Base-by-base conservation (phyloP, 352 stramenopile species). In the Phytopythium boreale region DNA sequence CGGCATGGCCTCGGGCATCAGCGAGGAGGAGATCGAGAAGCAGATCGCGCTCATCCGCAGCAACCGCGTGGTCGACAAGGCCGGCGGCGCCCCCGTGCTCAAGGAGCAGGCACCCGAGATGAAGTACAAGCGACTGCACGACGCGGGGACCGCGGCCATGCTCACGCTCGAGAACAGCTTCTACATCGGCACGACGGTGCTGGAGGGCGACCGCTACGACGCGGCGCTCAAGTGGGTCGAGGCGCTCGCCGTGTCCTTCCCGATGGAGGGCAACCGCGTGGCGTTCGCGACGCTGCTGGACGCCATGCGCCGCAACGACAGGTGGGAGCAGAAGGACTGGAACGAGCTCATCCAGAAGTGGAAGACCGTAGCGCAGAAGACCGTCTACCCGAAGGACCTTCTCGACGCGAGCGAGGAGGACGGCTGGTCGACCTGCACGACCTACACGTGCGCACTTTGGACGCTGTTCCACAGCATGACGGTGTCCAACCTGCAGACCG, bases 371-470 rank as follows among this genome's bases (percentile, higher is more conserved):
- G 69, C 72, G 7, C 71, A 68, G 31, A 62, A 66, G 15, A 79
- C 67, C 26, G 89, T 80, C 10, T 91, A 88, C 70, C 86, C 86
- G 0, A 72, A 69, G 37, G 79, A 84, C 46, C 74, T 95, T 41
- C 83, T 95, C 39, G 59, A 69, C 6, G 81, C 74, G 27, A 79
- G 74, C 37, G 77, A 88, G 15, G 76, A 90, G 36, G 63, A 71
- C 4, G 56, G 47, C 0, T 93, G 75, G 77, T 68, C 66, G 2
- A 67, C 80, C 53, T 95, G 87, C 62, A 79, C 78, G 44, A 91
- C 84, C 12, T 94, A 89, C 75, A 94, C 85, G 15, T 96, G 87
- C 52, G 82, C 80, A 0, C 57, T 96, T 22, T 96, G 87, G 87
- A 87, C 80, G 31, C 70, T 96, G 1, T 94, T 96, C 70, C 87